These are phyloP conservation scores for Limonium bicolor DNA, from an alignment of 148 eudicot species.

Conservation along the genomic window DNA sequence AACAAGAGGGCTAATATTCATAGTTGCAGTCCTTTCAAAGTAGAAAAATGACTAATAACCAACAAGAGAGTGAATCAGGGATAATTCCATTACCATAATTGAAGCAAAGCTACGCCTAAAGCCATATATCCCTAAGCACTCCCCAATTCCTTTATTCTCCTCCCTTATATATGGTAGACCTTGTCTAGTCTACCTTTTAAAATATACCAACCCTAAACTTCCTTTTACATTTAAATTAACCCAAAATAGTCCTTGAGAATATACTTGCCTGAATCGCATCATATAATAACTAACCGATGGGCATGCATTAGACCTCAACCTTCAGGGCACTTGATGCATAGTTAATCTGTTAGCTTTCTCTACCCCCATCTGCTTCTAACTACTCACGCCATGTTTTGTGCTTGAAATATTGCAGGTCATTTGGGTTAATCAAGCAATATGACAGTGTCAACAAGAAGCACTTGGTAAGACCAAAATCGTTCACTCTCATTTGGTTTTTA, in stretches of 20 bases:
- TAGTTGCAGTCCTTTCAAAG: too few species aligned
- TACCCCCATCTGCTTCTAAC: not conserved
- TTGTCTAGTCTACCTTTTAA: too few species aligned
- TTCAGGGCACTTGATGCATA: not conserved
- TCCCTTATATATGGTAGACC: too few species aligned
- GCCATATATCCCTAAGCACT: too few species aligned
- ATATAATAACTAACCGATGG: too few species aligned
- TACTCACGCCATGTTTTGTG: conserved; percentile 2
- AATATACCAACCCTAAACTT: not conserved
- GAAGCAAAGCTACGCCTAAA: too few species aligned
- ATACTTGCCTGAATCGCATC: not conserved
- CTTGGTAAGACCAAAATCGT: conserved; percentile 32
- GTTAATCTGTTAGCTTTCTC: not conserved
- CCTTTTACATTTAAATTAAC: not conserved
- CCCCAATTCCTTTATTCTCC: too few species aligned
- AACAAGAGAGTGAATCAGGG: too few species aligned
- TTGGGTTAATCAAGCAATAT: conserved; percentile 68
- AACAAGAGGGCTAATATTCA: too few species aligned
- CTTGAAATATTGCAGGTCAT: conserved; percentile 30
- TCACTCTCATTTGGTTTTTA: not conserved
- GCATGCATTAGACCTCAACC: too few species aligned
- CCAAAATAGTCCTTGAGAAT: not conserved
- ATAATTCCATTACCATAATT: too few species aligned
- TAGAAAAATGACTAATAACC: too few species aligned
- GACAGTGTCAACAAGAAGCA: conserved; percentile 50